phyloP scores from a whole-genome alignment of 2,329 filamentous ascomycete genomes.

The Aspergillus caelatus region DNA sequence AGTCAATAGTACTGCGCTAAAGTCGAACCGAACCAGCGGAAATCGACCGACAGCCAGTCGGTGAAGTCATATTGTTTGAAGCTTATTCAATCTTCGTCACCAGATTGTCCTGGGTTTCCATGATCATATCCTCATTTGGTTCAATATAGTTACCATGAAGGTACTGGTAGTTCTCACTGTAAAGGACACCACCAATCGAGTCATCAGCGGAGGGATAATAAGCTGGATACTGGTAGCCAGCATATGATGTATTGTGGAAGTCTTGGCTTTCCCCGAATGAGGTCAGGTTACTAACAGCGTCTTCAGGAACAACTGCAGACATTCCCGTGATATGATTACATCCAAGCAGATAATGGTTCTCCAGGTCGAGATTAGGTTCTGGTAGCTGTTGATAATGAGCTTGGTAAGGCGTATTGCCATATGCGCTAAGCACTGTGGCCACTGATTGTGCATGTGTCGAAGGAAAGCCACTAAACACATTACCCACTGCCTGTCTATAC shows the following conservation, averaged over 20 bases:
- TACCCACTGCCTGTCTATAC: constrained; percentile 3
- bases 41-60: neutral
- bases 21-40: neutral
- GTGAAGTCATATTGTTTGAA: neutral
- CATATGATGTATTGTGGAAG: neutral
- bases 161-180: neutral
- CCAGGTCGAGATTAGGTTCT: neutral
- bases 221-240: neutral
- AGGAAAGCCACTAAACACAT: neutral
- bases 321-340: neutral
- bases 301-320: neutral
- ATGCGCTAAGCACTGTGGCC: neutral
- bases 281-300: neutral
- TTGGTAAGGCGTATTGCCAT: neutral
- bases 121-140: neutral
- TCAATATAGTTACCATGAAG: neutral
- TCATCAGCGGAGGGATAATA: neutral
- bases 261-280: neutral
- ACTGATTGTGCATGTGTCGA: neutral
- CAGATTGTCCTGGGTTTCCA: neutral
- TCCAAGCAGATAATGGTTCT: neutral
- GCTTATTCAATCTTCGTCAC: neutral
- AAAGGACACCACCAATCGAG: neutral
- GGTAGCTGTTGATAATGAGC: neutral
- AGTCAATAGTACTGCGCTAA: neutral